Base-by-base conservation (phyloP, 2,329 filamentous ascomycete species). In the Stachybotrys chlorohalonatus region DNA sequence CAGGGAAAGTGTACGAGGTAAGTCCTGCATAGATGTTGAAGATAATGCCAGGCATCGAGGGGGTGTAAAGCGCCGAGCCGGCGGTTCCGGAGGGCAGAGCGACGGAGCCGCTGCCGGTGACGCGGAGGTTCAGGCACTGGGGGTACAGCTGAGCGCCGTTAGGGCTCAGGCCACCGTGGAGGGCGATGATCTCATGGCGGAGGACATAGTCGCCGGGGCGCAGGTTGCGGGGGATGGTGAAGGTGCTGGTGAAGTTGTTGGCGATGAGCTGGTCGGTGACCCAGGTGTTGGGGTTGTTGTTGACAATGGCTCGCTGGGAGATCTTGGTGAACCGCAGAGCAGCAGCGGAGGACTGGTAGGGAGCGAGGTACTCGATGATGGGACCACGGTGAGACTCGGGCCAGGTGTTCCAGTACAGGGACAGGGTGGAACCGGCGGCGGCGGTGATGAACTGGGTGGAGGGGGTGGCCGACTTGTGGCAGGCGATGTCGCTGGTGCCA, bases 291-390 rank as follows among this genome's bases (percentile, higher is more conserved):
- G 36, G 36, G 55, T 60, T 50, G 55, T 66, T 70, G 57, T 66
- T 71, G 58, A 71, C 68, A 49, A 82, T 73, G 61, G 82, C 83
- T 46, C 66, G 72, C 59, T 77, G 75, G 52, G 77, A 76, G 57
- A 86, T 83, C 76, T 87, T 87, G 76, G 83, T 79, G 69, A 78
- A 85, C 58, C 76, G 66, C 47, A 85, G 73, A 15, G 67, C 64
- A 6, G 80, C 78, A 68, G 78, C 75, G 55, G 77, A 78, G 1
- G 67, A 17, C 54, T 73, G 71, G 71, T 79, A 82, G 62, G 76
- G 75, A 57, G 84, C 84, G 42, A 86, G 69, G 73, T 86, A 86
- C 66, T 78, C 78, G 60, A 86, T 74, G 63, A 86, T 77, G 24
- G 83, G 83, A 2, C 78, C 72, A 52, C 69, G 56, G 64, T 77